Evolutionary conservation across 352 stramenopile genomes (phyloP).

Genomic region (Phytophthora constricta): DNA sequence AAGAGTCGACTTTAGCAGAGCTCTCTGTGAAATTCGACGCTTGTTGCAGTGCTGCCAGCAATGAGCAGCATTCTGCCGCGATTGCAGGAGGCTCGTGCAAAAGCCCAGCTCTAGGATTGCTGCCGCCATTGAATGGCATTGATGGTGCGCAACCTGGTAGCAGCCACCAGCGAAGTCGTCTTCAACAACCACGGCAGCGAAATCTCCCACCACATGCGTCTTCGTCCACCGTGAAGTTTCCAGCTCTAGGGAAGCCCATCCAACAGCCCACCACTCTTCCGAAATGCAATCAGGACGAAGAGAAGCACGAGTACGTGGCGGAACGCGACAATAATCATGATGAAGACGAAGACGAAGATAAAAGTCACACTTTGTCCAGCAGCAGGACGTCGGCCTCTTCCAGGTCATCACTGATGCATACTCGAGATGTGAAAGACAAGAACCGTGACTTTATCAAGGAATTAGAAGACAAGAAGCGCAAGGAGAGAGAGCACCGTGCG

Average conservation of each 20-base stretch:
- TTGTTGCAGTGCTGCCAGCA: no score
- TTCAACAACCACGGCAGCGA: slow-evolving; percentile 33
- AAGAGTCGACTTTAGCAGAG: no score
- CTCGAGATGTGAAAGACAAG: slow-evolving; percentile 43
- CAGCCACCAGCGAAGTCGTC: slow-evolving; percentile 28
- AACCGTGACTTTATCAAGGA: slow-evolving; percentile 74
- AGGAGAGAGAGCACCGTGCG: slow-evolving; percentile 61
- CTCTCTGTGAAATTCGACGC: no score
- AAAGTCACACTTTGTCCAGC: slow-evolving; percentile 19
- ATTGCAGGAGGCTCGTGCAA: slow-evolving; percentile 17
- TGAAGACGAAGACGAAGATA: slow-evolving; percentile 36
- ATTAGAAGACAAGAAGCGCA: slow-evolving; percentile 74
- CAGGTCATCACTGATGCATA: slow-evolving; percentile 15
- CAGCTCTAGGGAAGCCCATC: slow-evolving; percentile 39
- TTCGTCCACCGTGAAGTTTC: slow-evolving; percentile 44
- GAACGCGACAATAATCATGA: slow-evolving; percentile 22
- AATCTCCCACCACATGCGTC: slow-evolving; percentile 4
- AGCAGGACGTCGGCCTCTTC: slow-evolving; percentile 25
- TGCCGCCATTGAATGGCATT: slow-evolving; percentile 27
- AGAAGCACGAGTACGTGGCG: slow-evolving; percentile 14
- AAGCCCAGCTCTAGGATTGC: slow-evolving; percentile 17
- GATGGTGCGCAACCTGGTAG: background rate
- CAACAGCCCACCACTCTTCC: slow-evolving; percentile 4
- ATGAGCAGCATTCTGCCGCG: slow-evolving; percentile 25
- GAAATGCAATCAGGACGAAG: slow-evolving; percentile 55